These are phyloP conservation scores for Pleodorina starrii DNA, from an alignment of 139 green algal species.

Conservation along the genomic window DNA sequence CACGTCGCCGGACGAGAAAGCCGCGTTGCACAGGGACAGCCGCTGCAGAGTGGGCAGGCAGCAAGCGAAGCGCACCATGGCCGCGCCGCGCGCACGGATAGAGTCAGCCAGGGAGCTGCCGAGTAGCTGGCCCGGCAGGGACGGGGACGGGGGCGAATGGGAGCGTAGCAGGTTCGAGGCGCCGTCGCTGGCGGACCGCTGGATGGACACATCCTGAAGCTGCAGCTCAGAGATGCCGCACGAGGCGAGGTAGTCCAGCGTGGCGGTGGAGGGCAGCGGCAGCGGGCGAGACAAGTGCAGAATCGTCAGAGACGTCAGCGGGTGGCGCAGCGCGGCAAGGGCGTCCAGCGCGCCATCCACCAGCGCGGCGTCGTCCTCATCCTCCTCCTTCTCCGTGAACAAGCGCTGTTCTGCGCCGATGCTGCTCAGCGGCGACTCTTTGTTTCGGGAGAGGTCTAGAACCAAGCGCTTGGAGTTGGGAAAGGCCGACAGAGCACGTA, in stretches of 20 bases:
- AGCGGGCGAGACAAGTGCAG: not conserved
- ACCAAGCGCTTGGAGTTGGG: not conserved
- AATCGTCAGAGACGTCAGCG: not conserved
- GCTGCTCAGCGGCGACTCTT: too few species aligned
- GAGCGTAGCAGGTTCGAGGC: conserved; percentile 7
- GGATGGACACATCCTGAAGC: not conserved
- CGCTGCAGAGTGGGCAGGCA: not conserved
- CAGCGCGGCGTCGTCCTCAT: not conserved
- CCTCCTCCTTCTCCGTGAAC: too few species aligned
- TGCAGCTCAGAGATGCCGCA: conserved; percentile 3
- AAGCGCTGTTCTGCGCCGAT: too few species aligned
- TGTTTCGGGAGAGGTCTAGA: not conserved
- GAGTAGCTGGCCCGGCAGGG: not conserved
- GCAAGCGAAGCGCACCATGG: not conserved
- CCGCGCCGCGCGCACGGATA: not conserved
- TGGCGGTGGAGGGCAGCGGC: not conserved
- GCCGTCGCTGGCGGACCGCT: not conserved
- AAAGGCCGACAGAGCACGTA: not conserved
- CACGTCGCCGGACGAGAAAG: not conserved
- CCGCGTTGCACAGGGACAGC: conserved; percentile 3
- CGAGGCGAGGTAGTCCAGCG: not conserved
- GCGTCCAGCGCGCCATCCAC: not conserved
- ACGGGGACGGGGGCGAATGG: not conserved
- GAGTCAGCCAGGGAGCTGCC: not conserved
- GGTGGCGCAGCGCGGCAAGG: not conserved